Percentiles rank a stretch among this genome's conserved stretches.
Evolutionary conservation across 495 filamentous ascomycete genomes (phyloP).

Genomic region (Trichoderma virens): DNA sequence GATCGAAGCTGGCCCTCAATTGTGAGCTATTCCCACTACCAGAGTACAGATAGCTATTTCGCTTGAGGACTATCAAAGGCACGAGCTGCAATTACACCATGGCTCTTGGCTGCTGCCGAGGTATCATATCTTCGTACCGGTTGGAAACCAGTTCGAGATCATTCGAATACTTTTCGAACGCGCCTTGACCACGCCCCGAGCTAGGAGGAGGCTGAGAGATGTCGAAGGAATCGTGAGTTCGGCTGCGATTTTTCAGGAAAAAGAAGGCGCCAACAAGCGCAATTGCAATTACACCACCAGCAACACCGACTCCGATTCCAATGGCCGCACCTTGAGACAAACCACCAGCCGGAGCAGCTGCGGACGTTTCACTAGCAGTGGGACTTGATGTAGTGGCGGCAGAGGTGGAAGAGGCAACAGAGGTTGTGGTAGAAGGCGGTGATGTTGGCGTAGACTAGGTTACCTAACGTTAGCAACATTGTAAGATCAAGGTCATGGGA

Average conservation of each 20-base stretch:
- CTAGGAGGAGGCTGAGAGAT: constrained; percentile 33
- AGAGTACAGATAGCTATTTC: neutral
- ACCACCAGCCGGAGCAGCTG: neutral
- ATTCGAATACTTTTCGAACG: constrained; percentile 20
- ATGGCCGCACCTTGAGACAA: constrained; percentile 31
- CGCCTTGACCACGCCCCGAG: neutral
- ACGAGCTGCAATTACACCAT: constrained; percentile 30
- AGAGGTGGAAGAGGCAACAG: neutral
- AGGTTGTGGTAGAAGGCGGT: neutral
- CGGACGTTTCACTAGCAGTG: constrained; percentile 15
- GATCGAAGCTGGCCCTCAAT: neutral
- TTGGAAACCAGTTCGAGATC: constrained; percentile 34
- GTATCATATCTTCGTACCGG: constrained; percentile 41
- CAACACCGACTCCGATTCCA: constrained; percentile 36
- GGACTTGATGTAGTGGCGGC: constrained; percentile 1
- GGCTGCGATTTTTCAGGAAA: constrained; percentile 25
- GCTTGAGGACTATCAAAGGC: neutral
- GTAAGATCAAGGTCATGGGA: neutral
- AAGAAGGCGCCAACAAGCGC: constrained; percentile 21
- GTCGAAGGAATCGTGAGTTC: constrained; percentile 18
- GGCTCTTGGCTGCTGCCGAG: constrained; percentile 28
- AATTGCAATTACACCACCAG: constrained; percentile 25
- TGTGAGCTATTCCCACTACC: constrained; percentile 1
- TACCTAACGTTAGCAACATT: neutral
- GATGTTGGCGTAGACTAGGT: neutral